Evolutionary conservation across 2,329 filamentous ascomycete genomes (phyloP).

Genomic region (Cladophialophora chaetospira): DNA sequence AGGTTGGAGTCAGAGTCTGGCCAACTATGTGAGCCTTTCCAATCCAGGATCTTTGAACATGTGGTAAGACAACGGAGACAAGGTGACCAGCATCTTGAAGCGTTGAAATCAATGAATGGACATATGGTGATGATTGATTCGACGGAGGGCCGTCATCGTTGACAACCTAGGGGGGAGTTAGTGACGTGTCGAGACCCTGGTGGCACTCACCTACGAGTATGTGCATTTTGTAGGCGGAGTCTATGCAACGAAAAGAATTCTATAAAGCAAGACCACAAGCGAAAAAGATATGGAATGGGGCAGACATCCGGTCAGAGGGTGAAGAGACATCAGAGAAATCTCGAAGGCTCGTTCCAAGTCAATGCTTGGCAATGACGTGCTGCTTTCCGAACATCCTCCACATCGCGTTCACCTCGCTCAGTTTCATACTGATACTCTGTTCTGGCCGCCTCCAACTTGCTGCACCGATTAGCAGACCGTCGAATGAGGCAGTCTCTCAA

Average conservation of each 20-base stretch:
- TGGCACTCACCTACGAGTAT: conserved; percentile 48
- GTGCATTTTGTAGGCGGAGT: conserved; percentile 46
- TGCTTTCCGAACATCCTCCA: too few relatives aligned
- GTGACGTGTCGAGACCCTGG: too few relatives aligned
- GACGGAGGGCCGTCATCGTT: conserved; percentile 85
- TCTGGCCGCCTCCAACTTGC: too few relatives aligned
- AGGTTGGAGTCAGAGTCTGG: conserved; percentile 78
- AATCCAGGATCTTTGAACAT: conserved; percentile 95
- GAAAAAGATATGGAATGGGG: not conserved
- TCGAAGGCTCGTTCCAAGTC: too few relatives aligned
- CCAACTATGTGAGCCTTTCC: conserved; percentile 97
- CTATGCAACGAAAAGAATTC: conserved; percentile 1
- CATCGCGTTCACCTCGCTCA: too few relatives aligned
- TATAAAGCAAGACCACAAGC: not conserved
- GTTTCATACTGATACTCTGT: too few relatives aligned
- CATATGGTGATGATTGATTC: conserved; percentile 75
- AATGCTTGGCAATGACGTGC: too few relatives aligned
- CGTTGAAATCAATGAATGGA: conserved; percentile 71
- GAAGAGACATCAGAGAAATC: too few relatives aligned
- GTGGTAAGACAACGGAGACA: conserved; percentile 89
- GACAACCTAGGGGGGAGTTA: conserved; percentile 41
- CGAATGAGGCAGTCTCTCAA: too few relatives aligned
- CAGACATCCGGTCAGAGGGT: too few relatives aligned
- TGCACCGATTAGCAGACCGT: too few relatives aligned
- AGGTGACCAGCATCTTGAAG: conserved; percentile 73